phyloP scores from a whole-genome alignment of 495 filamentous ascomycete genomes.

The Talaromyces borbonicus region DNA sequence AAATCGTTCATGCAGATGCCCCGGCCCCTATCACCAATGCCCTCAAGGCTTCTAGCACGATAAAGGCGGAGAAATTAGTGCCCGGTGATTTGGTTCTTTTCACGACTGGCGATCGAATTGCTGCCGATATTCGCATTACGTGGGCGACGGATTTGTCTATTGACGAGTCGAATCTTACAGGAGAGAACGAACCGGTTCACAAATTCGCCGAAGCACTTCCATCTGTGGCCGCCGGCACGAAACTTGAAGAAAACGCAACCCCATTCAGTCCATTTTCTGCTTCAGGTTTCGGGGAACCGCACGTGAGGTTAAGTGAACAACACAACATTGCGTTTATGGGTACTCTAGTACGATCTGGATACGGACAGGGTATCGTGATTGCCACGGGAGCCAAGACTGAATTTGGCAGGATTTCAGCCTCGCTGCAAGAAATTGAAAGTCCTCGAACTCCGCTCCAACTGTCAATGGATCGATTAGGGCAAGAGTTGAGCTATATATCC shows the following conservation, averaged over 20 bases:
- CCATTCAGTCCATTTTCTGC: slow-evolving; percentile 53
- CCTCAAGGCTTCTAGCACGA: slow-evolving; percentile 67
- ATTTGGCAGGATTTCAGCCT: slow-evolving; percentile 92
- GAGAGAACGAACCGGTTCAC: slow-evolving; percentile 85
- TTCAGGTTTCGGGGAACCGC: slow-evolving; percentile 51
- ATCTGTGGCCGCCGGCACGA: slow-evolving; percentile 4
- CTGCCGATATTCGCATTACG: slow-evolving; percentile 92
- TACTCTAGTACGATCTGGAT: slow-evolving; percentile 89
- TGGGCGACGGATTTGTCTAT: slow-evolving; percentile 79
- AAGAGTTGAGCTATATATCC: slow-evolving; percentile 90
- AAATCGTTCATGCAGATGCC: slow-evolving; percentile 16
- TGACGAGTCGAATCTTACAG: slow-evolving; percentile 94
- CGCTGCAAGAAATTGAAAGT: slow-evolving; percentile 86
- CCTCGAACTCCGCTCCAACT: slow-evolving; percentile 87
- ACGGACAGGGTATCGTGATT: slow-evolving; percentile 92
- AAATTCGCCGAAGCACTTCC: slow-evolving; percentile 58
- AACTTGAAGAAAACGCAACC: slow-evolving; percentile 29
- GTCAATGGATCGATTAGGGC: slow-evolving; percentile 93
- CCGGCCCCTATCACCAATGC: slow-evolving; percentile 39
- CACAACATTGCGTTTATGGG: slow-evolving; percentile 97
- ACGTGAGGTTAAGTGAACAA: slow-evolving; percentile 55
- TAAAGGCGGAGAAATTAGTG: slow-evolving; percentile 78
- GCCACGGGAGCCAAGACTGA: slow-evolving; percentile 87
- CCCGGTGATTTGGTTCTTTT: slow-evolving; percentile 89
- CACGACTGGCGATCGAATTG: slow-evolving; percentile 90